These are phyloP conservation scores for Solanum megistacrolobum DNA, from an alignment of 257 asterid genomes.

Conservation along the genomic window DNA sequence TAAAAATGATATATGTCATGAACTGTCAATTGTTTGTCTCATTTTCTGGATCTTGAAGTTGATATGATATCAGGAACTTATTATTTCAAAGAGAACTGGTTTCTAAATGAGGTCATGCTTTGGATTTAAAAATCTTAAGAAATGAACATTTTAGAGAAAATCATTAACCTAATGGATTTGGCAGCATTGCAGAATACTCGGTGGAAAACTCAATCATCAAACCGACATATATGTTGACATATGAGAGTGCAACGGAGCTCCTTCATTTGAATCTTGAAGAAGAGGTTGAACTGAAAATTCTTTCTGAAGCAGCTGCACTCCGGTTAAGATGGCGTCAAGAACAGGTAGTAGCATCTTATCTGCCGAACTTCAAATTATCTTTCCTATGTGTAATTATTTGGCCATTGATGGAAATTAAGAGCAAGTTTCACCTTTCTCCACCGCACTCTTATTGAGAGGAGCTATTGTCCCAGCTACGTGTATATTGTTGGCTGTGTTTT, in stretches of 20 bases:
- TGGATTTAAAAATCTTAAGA: not conserved
- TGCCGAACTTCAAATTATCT: not conserved
- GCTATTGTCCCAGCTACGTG: not conserved
- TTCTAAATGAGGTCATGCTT: not conserved
- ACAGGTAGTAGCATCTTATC: slow-evolving; percentile 37
- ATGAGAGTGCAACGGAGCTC: slow-evolving; percentile 95
- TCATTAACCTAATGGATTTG: slow-evolving; percentile 25
- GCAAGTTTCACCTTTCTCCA: not conserved
- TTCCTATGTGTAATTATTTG: not conserved
- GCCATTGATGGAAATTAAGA: not conserved
- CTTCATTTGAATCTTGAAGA: slow-evolving; percentile 86
- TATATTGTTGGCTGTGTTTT: not conserved
- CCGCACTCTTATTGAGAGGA: not conserved
- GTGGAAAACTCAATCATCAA: slow-evolving; percentile 83
- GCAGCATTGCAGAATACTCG: slow-evolving; percentile 81
- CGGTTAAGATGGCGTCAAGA: slow-evolving; percentile 80
- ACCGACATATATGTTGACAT: slow-evolving; percentile 96
- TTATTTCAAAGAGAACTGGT: not conserved
- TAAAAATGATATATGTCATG: not conserved
- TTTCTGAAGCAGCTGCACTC: slow-evolving; percentile 81
- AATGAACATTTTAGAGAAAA: not conserved
- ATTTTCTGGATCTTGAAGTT: not conserved
- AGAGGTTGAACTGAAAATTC: slow-evolving; percentile 78
- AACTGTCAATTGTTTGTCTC: not conserved
- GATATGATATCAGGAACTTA: not conserved